Evolutionary conservation across 352 stramenopile species (phyloP).

Genomic region (Peronospora farinosa): DNA sequence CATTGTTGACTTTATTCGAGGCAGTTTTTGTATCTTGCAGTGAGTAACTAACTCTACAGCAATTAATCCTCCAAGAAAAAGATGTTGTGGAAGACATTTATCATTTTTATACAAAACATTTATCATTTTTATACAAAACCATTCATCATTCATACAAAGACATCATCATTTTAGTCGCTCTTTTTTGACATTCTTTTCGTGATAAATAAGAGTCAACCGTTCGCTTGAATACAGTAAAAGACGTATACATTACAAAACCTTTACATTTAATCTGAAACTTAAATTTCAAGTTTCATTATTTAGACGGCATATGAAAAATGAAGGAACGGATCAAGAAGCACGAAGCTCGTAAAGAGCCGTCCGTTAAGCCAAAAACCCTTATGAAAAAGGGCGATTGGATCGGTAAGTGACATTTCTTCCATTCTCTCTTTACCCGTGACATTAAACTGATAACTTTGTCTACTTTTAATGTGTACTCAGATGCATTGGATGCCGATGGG

Average conservation of each 20-base stretch:
- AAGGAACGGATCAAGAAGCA: neutral
- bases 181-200: no score
- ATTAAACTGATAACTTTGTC: neutral
- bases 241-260: no score
- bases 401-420: slow-evolving; percentile 5
- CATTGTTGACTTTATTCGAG: slow-evolving; percentile 42
- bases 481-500: slow-evolving; percentile 55
- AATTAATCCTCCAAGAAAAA: neutral
- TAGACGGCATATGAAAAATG: no score
- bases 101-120: neutral
- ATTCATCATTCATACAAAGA: no score
- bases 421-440: neutral
- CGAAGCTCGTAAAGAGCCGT: neutral
- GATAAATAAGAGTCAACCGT: no score
- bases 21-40: slow-evolving; percentile 48
- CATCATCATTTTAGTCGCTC: no score
- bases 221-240: no score
- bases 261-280: neutral
- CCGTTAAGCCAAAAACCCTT: slow-evolving; percentile 1
- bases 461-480: no score
- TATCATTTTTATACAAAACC: no score
- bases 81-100: neutral
- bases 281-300: neutral
- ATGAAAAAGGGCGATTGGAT: slow-evolving; percentile 29
- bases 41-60: slow-evolving; percentile 13